Conservation (phyloP, 2,329 filamentous ascomycete species). For the Aurifilum marmelostoma region DNA sequence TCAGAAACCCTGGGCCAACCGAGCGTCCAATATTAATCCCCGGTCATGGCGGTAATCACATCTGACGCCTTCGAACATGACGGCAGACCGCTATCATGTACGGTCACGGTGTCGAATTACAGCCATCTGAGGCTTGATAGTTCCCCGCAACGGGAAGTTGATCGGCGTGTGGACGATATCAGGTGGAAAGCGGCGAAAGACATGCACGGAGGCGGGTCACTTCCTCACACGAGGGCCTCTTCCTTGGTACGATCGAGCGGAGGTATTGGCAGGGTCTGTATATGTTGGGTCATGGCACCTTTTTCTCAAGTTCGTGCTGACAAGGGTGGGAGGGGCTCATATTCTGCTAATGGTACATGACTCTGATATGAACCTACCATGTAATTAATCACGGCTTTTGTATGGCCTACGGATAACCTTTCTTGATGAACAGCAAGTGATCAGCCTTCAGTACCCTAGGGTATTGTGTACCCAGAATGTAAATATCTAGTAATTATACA, state of each 20-base stretch:
- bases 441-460: not conserved
- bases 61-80: not conserved
- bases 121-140: not conserved
- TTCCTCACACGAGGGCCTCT: not conserved
- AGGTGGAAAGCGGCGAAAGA: not conserved
- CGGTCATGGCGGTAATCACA: not conserved
- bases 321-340: not conserved
- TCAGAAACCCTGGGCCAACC: not conserved
- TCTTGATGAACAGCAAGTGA: not conserved
- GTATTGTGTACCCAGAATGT: not conserved
- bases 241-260: not conserved
- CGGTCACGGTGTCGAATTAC: not conserved
- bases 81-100: not conserved
- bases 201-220: not conserved
- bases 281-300: constrained; percentile 1
- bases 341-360: not conserved
- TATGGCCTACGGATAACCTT: not conserved
- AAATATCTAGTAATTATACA: not conserved
- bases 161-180: not conserved
- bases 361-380: not conserved
- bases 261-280: not conserved
- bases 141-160: not conserved
- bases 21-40: not conserved
- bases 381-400: not conserved
- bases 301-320: not conserved